These are phyloP conservation scores for Erigeron canadensis DNA, from an alignment of 129 eudicot genomes.

Conservation along the genomic window DNA sequence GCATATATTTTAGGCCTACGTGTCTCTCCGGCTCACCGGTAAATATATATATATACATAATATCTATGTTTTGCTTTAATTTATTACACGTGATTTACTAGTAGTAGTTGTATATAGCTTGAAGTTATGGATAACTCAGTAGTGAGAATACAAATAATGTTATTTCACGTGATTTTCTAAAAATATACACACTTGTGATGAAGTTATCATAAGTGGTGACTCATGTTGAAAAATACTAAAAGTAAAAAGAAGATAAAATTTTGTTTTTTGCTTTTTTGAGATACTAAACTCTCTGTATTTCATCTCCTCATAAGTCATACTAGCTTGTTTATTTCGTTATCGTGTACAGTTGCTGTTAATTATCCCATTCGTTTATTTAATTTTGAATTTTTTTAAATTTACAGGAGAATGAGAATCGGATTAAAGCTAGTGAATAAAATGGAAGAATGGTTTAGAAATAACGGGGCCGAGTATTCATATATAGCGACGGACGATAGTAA, in stretches of 20 bases:
- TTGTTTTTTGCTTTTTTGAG: background rate
- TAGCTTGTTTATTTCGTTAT: no score
- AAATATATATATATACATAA: background rate
- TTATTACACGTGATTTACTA: no score
- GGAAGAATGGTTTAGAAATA: slow-evolving; percentile 83
- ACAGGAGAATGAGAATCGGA: slow-evolving; percentile 82
- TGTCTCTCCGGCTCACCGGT: slow-evolving; percentile 87
- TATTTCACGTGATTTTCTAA: no score
- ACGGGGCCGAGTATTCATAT: slow-evolving; percentile 90
- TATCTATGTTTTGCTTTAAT: no score
- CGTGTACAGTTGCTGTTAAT: background rate
- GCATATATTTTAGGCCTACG: slow-evolving; percentile 92
- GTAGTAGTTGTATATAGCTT: no score
- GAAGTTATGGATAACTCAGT: no score
- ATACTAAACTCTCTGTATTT: no score
- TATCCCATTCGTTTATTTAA: background rate
- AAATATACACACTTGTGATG: no score
- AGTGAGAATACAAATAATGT: no score
- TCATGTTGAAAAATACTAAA: slow-evolving; percentile 12
- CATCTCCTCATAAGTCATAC: no score
- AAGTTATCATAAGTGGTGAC: background rate
- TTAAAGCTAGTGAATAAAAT: slow-evolving; percentile 55
- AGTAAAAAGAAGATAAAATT: background rate
- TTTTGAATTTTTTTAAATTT: background rate
- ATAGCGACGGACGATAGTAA: slow-evolving; percentile 89